These are phyloP conservation scores for Aphanomyces euteiches DNA, from an alignment of 352 stramenopile genomes.

Conservation along the genomic window DNA sequence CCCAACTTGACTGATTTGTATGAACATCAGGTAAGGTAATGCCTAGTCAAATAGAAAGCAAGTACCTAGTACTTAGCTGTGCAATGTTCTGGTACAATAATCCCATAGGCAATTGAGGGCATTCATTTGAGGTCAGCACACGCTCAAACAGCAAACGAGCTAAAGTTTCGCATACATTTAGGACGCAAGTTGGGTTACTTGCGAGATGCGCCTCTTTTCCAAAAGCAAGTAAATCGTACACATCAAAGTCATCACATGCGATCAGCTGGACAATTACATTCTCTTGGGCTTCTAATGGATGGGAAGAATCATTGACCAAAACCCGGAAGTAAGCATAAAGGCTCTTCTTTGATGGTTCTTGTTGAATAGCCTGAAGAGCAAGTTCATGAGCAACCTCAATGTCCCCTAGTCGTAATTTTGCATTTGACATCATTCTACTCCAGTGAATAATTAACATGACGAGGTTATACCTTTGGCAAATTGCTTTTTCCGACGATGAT, in stretches of 20 bases:
- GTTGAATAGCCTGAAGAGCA: constrained; percentile 9
- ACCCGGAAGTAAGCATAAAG: constrained; percentile 27
- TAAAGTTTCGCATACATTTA: constrained; percentile 20
- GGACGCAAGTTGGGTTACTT: not conserved
- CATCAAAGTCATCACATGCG: constrained; percentile 25
- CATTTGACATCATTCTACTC: constrained; percentile 20
- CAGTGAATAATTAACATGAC: not conserved
- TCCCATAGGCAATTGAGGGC: constrained; percentile 20
- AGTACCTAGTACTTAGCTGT: constrained; percentile 24
- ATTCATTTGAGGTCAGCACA: not conserved
- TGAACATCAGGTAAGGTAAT: too few species aligned
- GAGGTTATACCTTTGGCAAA: not conserved
- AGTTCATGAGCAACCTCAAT: constrained; percentile 4
- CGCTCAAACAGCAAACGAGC: not conserved
- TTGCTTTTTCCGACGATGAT: constrained; percentile 1
- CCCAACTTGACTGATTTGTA: not conserved
- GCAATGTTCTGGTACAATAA: constrained; percentile 31
- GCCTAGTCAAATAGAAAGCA: constrained; percentile 1
- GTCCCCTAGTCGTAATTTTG: constrained; percentile 19
- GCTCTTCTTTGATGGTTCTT: constrained; percentile 27
- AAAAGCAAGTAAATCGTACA: constrained; percentile 29
- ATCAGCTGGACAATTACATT: constrained; percentile 16
- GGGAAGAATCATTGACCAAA: not conserved
- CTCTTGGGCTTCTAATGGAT: not conserved
- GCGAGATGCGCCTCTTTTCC: constrained; percentile 14